Percentiles rank a stretch among this genome's conserved stretches.
Conservation (phyloP, 176 grass and related monocot genomes). For the Avena insularis region DNA sequence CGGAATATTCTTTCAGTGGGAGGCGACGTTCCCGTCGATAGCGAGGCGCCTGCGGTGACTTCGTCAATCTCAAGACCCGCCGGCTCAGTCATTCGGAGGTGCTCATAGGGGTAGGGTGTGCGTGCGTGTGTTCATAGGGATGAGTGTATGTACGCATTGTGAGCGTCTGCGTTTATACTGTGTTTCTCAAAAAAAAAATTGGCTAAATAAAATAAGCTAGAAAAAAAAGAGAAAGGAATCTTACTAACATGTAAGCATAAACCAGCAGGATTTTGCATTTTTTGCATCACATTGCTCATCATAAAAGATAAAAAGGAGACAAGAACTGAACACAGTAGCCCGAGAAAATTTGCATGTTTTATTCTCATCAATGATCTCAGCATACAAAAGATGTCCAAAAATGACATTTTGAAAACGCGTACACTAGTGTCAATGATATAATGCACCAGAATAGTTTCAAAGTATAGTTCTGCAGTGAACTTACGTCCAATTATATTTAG, state of each 20-base stretch:
- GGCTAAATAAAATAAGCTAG: not conserved
- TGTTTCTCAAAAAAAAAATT: not conserved
- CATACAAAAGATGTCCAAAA: not conserved
- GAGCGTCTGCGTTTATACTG: no score
- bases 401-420: not conserved
- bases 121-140: no score
- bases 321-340: not conserved
- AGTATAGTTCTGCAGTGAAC: constrained; percentile 1
- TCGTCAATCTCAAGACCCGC: no score
- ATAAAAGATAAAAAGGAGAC: not conserved
- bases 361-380: not conserved
- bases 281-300: not conserved
- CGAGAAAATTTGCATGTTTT: not conserved
- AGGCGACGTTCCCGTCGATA: no score
- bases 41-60: no score
- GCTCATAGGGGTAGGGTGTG: no score
- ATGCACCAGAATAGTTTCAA: not conserved
- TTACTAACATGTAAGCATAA: not conserved
- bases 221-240: not conserved
- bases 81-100: no score
- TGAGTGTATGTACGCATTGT: no score
- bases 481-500: constrained; percentile 96
- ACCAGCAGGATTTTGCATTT: not conserved
- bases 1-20: no score
- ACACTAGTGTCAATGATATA: not conserved